Conservation (phyloP, 257 asterid species). For the Rhazya stricta region DNA sequence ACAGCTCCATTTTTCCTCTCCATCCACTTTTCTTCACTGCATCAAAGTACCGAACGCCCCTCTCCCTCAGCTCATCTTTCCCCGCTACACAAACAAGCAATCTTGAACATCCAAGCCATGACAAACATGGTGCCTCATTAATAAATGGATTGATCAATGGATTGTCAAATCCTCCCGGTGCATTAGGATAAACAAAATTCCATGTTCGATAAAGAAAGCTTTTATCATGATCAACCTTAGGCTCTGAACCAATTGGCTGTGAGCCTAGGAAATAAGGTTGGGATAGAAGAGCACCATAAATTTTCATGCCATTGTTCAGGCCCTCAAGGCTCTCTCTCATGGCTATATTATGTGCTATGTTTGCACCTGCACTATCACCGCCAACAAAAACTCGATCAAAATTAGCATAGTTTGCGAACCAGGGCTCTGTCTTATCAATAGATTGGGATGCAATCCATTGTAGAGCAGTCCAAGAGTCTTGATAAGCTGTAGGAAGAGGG, state of each 20-base stretch:
- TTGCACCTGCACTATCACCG: constrained; percentile 34
- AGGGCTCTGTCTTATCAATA: constrained; percentile 16
- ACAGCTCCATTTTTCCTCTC: constrained; percentile 48
- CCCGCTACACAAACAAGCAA: constrained; percentile 27
- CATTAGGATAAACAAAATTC: constrained; percentile 25
- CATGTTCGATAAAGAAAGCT: constrained; percentile 13
- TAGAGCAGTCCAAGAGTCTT: constrained; percentile 37
- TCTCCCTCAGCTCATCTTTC: constrained; percentile 27
- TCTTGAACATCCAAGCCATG: constrained; percentile 20
- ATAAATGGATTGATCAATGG: constrained; percentile 27
- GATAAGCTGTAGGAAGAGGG: constrained; percentile 37
- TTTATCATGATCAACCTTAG: not conserved
- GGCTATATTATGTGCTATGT: constrained; percentile 29
- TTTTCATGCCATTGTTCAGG: constrained; percentile 8
- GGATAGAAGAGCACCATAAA: constrained; percentile 18
- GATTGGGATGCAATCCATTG: constrained; percentile 20
- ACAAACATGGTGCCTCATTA: constrained; percentile 22
- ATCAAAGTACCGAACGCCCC: constrained; percentile 28
- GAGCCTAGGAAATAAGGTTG: constrained; percentile 19
- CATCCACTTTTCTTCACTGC: constrained; percentile 48
- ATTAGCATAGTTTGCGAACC: constrained; percentile 21
- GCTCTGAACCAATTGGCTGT: constrained; percentile 10
- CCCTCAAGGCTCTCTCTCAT: constrained; percentile 19
- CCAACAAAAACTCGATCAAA: constrained; percentile 19
- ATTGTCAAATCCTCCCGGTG: constrained; percentile 26